A percentile compares a stretch with the other conserved stretches of the same genome.
Evolutionary conservation across 2,329 filamentous ascomycete genomes (phyloP).

Genomic region (Botrytis galanthina): DNA sequence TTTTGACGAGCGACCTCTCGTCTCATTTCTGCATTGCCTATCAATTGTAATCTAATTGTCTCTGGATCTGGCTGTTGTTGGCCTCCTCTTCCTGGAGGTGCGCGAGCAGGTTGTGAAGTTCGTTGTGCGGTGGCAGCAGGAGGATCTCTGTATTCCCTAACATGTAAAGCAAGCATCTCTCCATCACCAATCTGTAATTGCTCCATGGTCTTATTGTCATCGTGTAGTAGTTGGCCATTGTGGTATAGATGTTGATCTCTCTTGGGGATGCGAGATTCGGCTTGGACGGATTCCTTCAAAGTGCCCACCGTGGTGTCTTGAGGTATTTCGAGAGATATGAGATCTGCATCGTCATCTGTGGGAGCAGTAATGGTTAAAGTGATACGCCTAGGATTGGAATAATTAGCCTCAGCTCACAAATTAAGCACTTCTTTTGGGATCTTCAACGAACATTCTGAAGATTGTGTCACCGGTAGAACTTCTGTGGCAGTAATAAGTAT

Average conservation of each 20-base stretch:
- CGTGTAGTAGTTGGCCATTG: constrained; percentile 77
- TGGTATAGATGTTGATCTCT: constrained; percentile 81
- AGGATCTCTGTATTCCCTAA: constrained; percentile 56
- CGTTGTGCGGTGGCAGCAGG: constrained; percentile 41
- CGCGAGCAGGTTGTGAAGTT: constrained; percentile 33
- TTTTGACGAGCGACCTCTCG: constrained; percentile 68
- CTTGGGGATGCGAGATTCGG: constrained; percentile 72
- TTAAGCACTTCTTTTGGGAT: neutral
- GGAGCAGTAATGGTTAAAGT: constrained; percentile 81
- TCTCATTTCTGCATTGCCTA: constrained; percentile 73
- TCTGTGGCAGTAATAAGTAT: neutral
- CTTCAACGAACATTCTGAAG: constrained; percentile 15
- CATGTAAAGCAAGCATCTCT: constrained; percentile 88
- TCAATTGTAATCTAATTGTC: constrained; percentile 74
- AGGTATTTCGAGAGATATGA: constrained; percentile 79
- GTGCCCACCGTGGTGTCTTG: constrained; percentile 79
- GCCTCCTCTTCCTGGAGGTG: constrained; percentile 37
- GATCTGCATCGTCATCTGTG: constrained; percentile 60
- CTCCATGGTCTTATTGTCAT: constrained; percentile 77
- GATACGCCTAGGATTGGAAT: constrained; percentile 63
- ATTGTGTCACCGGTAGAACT: neutral
- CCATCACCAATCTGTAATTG: constrained; percentile 79
- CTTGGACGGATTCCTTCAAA: constrained; percentile 84
- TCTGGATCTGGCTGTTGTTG: constrained; percentile 65
- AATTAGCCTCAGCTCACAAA: constrained; percentile 15